A percentile compares a stretch with the other conserved stretches of the same genome.
Conservation (phyloP, 805 yeast genomes). For the Scheffersomyces spartinae region DNA sequence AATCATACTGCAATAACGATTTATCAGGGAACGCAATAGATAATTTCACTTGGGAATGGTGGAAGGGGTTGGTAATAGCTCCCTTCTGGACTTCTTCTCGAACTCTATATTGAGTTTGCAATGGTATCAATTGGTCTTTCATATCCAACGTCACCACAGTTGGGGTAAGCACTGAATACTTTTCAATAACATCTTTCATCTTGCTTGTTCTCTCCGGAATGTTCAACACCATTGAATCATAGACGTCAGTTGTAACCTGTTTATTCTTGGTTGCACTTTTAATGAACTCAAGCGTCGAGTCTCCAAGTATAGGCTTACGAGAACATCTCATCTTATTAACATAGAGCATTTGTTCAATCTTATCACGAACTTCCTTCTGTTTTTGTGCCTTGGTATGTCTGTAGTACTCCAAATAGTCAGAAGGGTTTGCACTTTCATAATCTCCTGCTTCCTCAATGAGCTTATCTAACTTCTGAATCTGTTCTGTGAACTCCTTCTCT, state of each 20-base stretch:
- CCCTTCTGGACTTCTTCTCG: conserved; percentile 18
- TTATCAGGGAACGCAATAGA: conserved; percentile 96
- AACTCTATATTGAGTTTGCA: conserved; percentile 19
- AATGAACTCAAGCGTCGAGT: no score
- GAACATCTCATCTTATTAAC: conserved; percentile 57
- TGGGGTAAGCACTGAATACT: conserved; percentile 83
- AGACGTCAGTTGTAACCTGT: conserved; percentile 6
- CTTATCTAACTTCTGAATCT: conserved; percentile 30
- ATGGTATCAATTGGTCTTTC: conserved; percentile 39
- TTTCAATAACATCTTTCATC: conserved; percentile 47
- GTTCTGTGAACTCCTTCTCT: conserved; percentile 29
- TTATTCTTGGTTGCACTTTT: neutral
- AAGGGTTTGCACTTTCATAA: conserved; percentile 12
- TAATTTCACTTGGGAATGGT: conserved; percentile 71
- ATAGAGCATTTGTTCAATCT: conserved; percentile 45
- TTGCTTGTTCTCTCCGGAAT: conserved; percentile 16
- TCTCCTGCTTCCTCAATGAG: conserved; percentile 14
- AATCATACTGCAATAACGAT: conserved; percentile 82
- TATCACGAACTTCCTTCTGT: conserved; percentile 39
- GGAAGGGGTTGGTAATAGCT: conserved; percentile 49
- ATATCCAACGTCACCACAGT: conserved; percentile 68
- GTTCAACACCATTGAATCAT: conserved; percentile 11
- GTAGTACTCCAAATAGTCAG: conserved; percentile 46
- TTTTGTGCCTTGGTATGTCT: conserved; percentile 41
- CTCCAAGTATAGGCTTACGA: conserved; percentile 57